Evolutionary conservation across 352 stramenopile genomes (phyloP).

Genomic region (Globisporangium irregulare): DNA sequence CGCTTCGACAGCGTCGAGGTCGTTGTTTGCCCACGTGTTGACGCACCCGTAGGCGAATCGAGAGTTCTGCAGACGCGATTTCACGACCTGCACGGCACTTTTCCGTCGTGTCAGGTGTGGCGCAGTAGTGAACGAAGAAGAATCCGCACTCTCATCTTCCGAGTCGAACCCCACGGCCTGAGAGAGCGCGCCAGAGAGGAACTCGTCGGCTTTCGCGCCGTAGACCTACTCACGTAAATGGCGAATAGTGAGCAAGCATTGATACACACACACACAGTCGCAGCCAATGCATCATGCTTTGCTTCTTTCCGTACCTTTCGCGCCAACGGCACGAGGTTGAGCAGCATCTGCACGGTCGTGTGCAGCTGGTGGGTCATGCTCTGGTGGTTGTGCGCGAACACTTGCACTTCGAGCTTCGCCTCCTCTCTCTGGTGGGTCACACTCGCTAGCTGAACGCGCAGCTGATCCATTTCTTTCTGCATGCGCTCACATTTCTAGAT

Average conservation of each 20-base stretch:
- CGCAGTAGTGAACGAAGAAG: background rate
- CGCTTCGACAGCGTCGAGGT: slow-evolving; percentile 13
- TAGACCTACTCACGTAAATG: slow-evolving; percentile 42
- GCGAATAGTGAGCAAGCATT: background rate
- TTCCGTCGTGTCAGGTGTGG: slow-evolving; percentile 16
- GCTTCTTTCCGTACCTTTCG: slow-evolving; percentile 30
- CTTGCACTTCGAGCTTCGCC: slow-evolving; percentile 48
- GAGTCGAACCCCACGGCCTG: slow-evolving; percentile 35
- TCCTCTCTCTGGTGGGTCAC: slow-evolving; percentile 49
- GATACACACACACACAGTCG: background rate
- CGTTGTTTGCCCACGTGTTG: slow-evolving; percentile 43
- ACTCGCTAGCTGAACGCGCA: slow-evolving; percentile 34
- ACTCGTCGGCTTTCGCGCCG: slow-evolving; percentile 51
- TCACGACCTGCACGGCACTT: slow-evolving; percentile 39
- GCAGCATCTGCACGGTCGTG: slow-evolving; percentile 69
- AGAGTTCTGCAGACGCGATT: slow-evolving; percentile 49
- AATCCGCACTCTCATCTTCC: background rate
- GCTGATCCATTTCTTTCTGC: slow-evolving; percentile 25
- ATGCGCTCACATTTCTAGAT: slow-evolving; percentile 23
- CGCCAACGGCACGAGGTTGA: slow-evolving; percentile 64
- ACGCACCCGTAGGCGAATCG: slow-evolving; percentile 53
- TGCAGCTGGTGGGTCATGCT: slow-evolving; percentile 70
- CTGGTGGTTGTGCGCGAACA: slow-evolving; percentile 64
- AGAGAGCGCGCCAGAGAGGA: slow-evolving; percentile 51
- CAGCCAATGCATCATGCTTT: background rate